Conservation (phyloP, 805 yeast genomes). For the Kodamaea kaohsiungensis region DNA sequence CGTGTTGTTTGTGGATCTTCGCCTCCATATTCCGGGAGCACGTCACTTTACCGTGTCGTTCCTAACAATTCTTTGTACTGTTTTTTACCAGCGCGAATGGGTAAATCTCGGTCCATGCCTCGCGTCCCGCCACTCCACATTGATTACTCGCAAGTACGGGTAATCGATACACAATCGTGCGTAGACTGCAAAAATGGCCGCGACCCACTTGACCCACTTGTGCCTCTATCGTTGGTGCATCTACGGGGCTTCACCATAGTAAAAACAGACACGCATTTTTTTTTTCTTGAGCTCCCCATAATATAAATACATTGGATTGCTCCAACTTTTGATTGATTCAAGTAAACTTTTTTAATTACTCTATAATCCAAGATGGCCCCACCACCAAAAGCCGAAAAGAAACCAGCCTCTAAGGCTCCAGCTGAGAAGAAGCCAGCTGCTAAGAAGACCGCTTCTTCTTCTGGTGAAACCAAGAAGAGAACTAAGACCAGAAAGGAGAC, state of each 20-base stretch:
- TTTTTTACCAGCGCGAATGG: neutral
- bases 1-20: neutral
- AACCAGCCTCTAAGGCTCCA: constrained; percentile 95
- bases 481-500: constrained; percentile 96
- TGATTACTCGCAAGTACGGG: neutral
- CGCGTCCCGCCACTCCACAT: neutral
- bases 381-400: constrained; percentile 55
- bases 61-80: neutral
- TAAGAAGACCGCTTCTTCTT: constrained; percentile 86
- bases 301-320: constrained; percentile 6
- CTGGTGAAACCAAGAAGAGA: constrained; percentile 86
- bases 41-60: neutral
- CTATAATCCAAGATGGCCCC: constrained; percentile 21
- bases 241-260: neutral
- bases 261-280: neutral
- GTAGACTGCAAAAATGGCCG: neutral
- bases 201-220: neutral
- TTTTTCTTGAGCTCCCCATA: neutral
- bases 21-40: neutral
- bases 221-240: neutral
- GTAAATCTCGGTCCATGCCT: neutral
- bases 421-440: constrained; percentile 93
- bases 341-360: constrained; percentile 6
- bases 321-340: constrained; percentile 3
- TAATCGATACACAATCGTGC: neutral